Evolutionary conservation across 768 basidiomycete species (phyloP).

Genomic region (Psilocybe sp.): DNA sequence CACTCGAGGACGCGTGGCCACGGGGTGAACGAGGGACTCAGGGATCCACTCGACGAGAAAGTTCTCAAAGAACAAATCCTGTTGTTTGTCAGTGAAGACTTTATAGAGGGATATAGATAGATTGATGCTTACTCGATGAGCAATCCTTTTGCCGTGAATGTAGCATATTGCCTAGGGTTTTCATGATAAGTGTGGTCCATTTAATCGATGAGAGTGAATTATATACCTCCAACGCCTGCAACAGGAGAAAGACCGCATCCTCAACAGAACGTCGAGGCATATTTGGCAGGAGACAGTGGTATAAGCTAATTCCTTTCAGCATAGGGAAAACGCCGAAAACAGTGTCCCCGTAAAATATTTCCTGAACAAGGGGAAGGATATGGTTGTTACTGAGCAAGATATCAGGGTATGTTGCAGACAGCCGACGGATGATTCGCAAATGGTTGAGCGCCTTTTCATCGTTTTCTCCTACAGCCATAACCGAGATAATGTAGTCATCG

Average conservation of each 20-base stretch:
- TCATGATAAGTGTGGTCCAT: neutral
- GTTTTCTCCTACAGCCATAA: neutral
- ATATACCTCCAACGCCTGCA: slow-evolving; percentile 10
- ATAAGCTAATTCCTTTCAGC: neutral
- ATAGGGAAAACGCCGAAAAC: slow-evolving; percentile 8
- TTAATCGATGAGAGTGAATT: neutral
- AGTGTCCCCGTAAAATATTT: slow-evolving; percentile 8
- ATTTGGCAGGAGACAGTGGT: neutral
- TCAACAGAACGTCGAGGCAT: neutral
- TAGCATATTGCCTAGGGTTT: slow-evolving; percentile 2
- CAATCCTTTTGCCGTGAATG: slow-evolving; percentile 4
- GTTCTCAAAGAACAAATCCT: slow-evolving; percentile 10
- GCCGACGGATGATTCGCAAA: neutral
- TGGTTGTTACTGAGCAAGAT: slow-evolving; percentile 5
- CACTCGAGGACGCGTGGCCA: slow-evolving; percentile 1
- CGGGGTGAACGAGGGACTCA: neutral
- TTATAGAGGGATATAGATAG: neutral
- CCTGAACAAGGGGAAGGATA: slow-evolving; percentile 7
- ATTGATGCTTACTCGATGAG: slow-evolving; percentile 2
- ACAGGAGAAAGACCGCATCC: slow-evolving; percentile 6
- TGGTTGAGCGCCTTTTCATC: slow-evolving; percentile 5
- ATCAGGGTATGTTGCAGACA: slow-evolving; percentile 1
- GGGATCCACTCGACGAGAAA: slow-evolving; percentile 8
- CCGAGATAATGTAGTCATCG: neutral
- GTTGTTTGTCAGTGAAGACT: neutral